Conservation (phyloP, 1,284 basidiomycete species). For the Phellinidium pouzarii region DNA sequence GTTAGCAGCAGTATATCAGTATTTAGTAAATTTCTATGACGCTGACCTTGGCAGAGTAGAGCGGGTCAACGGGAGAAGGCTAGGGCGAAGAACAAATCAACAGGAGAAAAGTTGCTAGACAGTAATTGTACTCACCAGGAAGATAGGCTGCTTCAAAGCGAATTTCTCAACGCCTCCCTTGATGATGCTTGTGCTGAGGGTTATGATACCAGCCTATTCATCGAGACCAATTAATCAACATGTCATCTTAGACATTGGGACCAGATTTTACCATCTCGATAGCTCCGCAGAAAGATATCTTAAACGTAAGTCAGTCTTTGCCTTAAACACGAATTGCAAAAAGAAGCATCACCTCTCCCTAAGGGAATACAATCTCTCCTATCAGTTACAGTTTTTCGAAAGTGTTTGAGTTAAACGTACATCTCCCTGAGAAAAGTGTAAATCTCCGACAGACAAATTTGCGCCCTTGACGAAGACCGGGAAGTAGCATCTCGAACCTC, state of each 20-base stretch:
- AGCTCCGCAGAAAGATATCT: constrained; percentile 73
- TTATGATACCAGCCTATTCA: constrained; percentile 69
- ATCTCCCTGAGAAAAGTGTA: constrained; percentile 80
- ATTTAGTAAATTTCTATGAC: neutral
- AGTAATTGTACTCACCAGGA: constrained; percentile 38
- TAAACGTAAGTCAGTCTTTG: neutral
- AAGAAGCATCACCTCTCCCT: constrained; percentile 47
- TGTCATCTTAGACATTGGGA: neutral
- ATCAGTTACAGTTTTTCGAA: neutral
- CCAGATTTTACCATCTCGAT: constrained; percentile 57
- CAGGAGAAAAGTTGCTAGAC: neutral
- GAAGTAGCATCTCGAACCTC: constrained; percentile 67
- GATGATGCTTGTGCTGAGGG: constrained; percentile 67
- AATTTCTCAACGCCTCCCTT: constrained; percentile 73
- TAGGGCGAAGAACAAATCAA: constrained; percentile 22
- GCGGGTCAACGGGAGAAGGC: constrained; percentile 70
- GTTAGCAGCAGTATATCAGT: neutral
- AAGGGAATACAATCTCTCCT: constrained; percentile 5
- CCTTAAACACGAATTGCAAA: neutral
- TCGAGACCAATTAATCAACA: constrained; percentile 13
- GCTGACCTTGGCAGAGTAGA: constrained; percentile 59
- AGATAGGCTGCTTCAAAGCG: constrained; percentile 69
- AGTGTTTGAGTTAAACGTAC: constrained; percentile 31
- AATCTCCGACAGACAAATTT: constrained; percentile 71
- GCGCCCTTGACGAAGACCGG: constrained; percentile 75